Evolutionary conservation across 495 filamentous ascomycete species (phyloP), one percentile per base, ranked within the genome.

Genomic region (Aspergillus egyptiacus): DNA sequence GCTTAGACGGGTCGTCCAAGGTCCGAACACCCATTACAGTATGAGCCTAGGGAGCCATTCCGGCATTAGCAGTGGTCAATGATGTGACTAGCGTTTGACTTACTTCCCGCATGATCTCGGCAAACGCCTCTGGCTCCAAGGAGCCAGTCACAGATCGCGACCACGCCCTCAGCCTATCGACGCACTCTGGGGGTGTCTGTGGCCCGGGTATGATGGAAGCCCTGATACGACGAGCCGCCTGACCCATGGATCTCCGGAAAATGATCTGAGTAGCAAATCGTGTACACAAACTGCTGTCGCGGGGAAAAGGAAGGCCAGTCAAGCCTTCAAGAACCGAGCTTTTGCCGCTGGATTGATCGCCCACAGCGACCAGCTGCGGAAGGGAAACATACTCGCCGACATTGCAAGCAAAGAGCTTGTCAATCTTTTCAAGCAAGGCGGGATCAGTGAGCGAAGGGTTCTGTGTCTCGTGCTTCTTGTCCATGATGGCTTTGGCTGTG

Each of bases 201-300:
- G 48, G 33, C 11, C 15, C 15, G 1, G 47, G 47, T 9, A 42
- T 42, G 19, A 50, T 42, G 13, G 30, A 27, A 9, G 47, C 37
- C 20, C 8, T 41, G n/a, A 43, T 41, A 10, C 18, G 28, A 15
- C 25, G 37, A 6, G 2, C 6, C 3, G 6, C 20, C 30, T 41
- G 22, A 3, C 22, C 28, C 11, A 39, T 23, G 5, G 46, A 40
- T 31, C 68, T 63, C 9, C 78, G 73, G 41, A 83, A 71, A 0
- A 64, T 68, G 34, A 77, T 73, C 48, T 75, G 70, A 0, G 70
- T 78, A 1, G 68, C 69, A 42, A 71, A 76, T 1, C 72, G 57
- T 3, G 72, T 76, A 34, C 72, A 76, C 0, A 75, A 58, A 0
- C 55, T 63, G 17, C 60, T 69, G 32, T 69, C 59, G 2, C 72